Evolutionary conservation across 2,329 filamentous ascomycete genomes (phyloP).

Genomic region (Dactylella cylindrospora): DNA sequence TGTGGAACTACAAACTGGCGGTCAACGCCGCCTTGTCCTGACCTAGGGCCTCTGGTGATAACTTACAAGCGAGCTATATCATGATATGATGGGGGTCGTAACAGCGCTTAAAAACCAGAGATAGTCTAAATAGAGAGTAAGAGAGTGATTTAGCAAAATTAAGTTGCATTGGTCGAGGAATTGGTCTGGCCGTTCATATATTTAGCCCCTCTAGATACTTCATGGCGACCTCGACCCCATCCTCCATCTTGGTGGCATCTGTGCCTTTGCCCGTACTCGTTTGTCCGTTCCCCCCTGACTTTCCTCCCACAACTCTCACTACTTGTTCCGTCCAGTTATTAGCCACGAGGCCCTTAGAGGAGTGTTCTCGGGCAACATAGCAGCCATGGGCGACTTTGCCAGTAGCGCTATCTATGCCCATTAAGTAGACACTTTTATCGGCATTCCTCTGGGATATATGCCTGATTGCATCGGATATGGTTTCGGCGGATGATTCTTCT

Average conservation of each 20-base stretch:
- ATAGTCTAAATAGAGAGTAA: too few relatives aligned
- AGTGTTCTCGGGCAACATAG: conserved; percentile 77
- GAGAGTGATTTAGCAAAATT: too few relatives aligned
- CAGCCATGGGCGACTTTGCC: conserved; percentile 81
- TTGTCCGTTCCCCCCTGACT: conserved; percentile 91
- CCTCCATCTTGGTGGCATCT: conserved; percentile 77
- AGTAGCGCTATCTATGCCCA: conserved; percentile 66
- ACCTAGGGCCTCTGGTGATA: too few relatives aligned
- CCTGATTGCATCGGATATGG: conserved; percentile 84
- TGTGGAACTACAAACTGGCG: too few relatives aligned
- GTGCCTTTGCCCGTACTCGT: conserved; percentile 85
- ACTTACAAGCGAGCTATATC: too few relatives aligned
- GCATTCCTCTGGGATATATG: conserved; percentile 82
- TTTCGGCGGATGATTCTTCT: conserved; percentile 79
- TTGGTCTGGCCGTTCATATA: too few relatives aligned
- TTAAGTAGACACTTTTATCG: conserved; percentile 82
- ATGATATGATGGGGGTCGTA: too few relatives aligned
- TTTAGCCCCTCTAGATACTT: conserved; percentile 85
- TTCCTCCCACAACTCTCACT: conserved; percentile 80
- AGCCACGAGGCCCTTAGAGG: conserved; percentile 56
- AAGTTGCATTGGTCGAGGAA: too few relatives aligned
- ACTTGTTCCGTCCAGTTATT: conserved; percentile 80
- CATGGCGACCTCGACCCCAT: conserved; percentile 76
- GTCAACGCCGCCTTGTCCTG: too few relatives aligned
- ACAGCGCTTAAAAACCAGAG: too few relatives aligned